Percentiles rank a stretch among this genome's conserved stretches.
phyloP scores from a whole-genome alignment of 805 yeast genomes.

The Candida coquimbonensis region DNA sequence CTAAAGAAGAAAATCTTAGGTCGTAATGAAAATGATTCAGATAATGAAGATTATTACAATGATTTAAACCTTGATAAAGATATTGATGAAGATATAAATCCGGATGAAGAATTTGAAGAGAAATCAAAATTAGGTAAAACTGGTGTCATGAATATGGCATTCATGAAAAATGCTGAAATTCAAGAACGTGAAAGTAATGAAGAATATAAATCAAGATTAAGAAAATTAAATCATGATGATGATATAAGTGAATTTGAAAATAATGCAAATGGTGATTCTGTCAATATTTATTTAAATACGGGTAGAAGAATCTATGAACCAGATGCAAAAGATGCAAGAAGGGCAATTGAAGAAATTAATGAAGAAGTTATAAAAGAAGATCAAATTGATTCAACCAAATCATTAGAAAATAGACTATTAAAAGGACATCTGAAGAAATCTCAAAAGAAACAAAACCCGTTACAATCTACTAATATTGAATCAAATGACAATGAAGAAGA shows the following conservation, averaged over 20 bases:
- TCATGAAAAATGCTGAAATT: constrained; percentile 86
- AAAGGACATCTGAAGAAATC: constrained; percentile 12
- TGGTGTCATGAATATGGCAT: constrained; percentile 93
- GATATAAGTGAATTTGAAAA: constrained; percentile 34
- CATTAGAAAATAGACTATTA: constrained; percentile 35
- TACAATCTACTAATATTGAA: constrained; percentile 5
- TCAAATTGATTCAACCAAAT: constrained; percentile 43
- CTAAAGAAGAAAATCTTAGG: constrained; percentile 63
- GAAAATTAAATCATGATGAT: constrained; percentile 40
- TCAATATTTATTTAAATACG: constrained; percentile 48
- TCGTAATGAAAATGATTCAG: constrained; percentile 36
- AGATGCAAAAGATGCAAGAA: constrained; percentile 23
- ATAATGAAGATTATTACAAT: constrained; percentile 36
- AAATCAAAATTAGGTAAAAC: constrained; percentile 56
- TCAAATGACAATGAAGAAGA: constrained; percentile 6
- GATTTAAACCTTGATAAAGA: constrained; percentile 32
- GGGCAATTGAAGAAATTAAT: constrained; percentile 30
- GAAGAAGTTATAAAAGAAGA: constrained; percentile 35
- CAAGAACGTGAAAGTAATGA: constrained; percentile 54
- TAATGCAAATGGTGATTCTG: constrained; percentile 27
- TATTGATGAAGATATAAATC: constrained; percentile 28
- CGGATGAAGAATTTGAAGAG: constrained; percentile 22
- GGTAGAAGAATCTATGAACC: constrained; percentile 86
- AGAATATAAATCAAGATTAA: constrained; percentile 43
- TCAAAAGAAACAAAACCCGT: constrained; percentile 3